A percentile compares a stretch with the other conserved stretches of the same genome.
phyloP scores from a whole-genome alignment of 352 stramenopile genomes.

The Globisporangium alternatum region DNA sequence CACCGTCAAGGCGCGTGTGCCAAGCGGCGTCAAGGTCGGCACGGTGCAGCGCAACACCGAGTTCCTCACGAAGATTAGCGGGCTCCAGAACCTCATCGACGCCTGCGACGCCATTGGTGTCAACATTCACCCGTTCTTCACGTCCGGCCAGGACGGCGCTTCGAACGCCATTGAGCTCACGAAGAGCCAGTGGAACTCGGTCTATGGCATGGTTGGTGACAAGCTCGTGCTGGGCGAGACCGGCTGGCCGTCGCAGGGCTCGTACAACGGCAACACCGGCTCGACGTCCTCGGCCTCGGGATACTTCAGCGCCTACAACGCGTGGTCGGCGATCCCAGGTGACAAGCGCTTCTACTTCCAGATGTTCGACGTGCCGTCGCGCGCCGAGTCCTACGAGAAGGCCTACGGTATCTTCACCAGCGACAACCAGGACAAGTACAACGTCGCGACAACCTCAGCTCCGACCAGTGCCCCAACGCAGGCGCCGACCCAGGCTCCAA shows the following conservation, averaged over 20 bases:
- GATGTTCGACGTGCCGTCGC: conserved; percentile 59
- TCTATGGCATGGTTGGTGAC: conserved; percentile 32
- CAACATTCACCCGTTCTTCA: conserved; percentile 72
- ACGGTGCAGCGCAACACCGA: conserved; percentile 75
- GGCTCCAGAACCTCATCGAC: conserved; percentile 41
- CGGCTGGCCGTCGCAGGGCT: conserved; percentile 47
- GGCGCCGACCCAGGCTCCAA: background rate
- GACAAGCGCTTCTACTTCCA: conserved; percentile 72
- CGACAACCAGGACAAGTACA: conserved; percentile 53
- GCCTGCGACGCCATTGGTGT: conserved; percentile 46
- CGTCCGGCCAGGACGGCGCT: conserved; percentile 26
- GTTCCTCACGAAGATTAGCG: conserved; percentile 37
- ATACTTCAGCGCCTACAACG: conserved; percentile 68
- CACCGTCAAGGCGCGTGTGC: conserved; percentile 44
- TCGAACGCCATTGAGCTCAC: conserved; percentile 42
- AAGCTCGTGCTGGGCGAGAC: conserved; percentile 60
- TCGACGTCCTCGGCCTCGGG: conserved; percentile 26
- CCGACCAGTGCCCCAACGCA: background rate
- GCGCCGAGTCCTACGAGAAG: conserved; percentile 38
- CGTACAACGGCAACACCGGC: conserved; percentile 35
- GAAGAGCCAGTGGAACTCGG: conserved; percentile 44
- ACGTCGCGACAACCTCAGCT: conserved; percentile 15
- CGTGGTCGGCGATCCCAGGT: conserved; percentile 48
- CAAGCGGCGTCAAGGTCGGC: conserved; percentile 47
- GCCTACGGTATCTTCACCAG: conserved; percentile 46